These are phyloP conservation scores for Sugiyamaella sp. DNA, from an alignment of 1,139 yeast species.

Conservation along the genomic window DNA sequence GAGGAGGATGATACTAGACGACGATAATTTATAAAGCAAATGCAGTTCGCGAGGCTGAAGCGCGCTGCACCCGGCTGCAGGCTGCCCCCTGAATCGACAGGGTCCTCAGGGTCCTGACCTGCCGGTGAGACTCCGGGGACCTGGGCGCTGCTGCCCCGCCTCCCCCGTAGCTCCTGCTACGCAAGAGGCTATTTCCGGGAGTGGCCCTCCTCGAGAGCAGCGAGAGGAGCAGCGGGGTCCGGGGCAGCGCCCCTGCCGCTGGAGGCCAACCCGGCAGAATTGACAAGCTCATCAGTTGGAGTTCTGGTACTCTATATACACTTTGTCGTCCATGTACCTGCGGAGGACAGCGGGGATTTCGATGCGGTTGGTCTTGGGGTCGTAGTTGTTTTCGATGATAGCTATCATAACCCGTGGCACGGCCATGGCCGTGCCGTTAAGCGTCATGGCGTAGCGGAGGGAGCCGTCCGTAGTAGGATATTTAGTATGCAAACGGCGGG, in stretches of 20 bases:
- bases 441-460: slow-evolving; percentile 66
- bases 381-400: slow-evolving; percentile 79
- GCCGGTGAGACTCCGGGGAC: too few relatives aligned
- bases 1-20: slow-evolving; percentile 3
- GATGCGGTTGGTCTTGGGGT: slow-evolving; percentile 57
- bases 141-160: too few relatives aligned
- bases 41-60: too few relatives aligned
- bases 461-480: slow-evolving; percentile 42
- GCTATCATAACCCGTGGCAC: slow-evolving; percentile 91
- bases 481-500: slow-evolving; percentile 77
- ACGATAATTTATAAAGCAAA: slow-evolving; percentile 6
- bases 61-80: too few relatives aligned
- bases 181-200: too few relatives aligned
- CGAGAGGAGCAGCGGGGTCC: too few relatives aligned
- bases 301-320: slow-evolving; percentile 34
- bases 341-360: slow-evolving; percentile 69
- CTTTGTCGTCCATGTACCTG: slow-evolving; percentile 41
- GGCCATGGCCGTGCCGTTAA: slow-evolving; percentile 96
- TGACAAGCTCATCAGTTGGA: neutral
- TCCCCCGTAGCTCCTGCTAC: too few relatives aligned
- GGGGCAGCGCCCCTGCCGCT: too few relatives aligned
- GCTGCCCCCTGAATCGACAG: too few relatives aligned
- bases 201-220: too few relatives aligned
- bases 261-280: neutral
- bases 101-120: too few relatives aligned